Evolutionary conservation across 768 basidiomycete species (phyloP), one percentile per base, ranked within the genome.

Genomic region (Hygrophoropsis aurantiaca): DNA sequence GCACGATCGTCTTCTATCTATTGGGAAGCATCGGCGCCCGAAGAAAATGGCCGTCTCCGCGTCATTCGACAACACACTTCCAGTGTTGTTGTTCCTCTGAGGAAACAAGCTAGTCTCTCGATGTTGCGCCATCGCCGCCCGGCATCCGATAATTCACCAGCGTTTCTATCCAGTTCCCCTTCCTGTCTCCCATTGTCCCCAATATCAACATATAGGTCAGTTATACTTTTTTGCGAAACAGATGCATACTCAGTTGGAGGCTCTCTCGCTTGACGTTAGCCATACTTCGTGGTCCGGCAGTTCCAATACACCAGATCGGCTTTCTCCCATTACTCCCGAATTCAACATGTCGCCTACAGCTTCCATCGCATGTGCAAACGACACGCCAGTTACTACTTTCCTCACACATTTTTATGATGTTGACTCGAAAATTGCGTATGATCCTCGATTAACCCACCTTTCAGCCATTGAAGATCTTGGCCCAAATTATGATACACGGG

Each of bases 191-290:
- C 55, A 26, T 40, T 52, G 5, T 53, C 64, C 2, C 60, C 62
- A n/a, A 47, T 49, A 38, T 65, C 60, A 23, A 32, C 46, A 13
- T 54, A 47, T 49, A 65, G 64, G 64, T 66, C 27, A 8, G 64
- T 46, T 13, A 6, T 30, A 30, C 13, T 6, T 30, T 13, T 13
- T 15, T 25, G 27, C 15, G 15, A n/a, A 16, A 11, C 13, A 20
- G 15, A 1, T 21, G 3, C 20, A 19, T 33, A 7, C 4, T 18
- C n/a, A 24, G 16, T 24, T 10, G 30, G 32, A 18, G 40, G 20
- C 10, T 35, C 27, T 8, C 20, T 21, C 35, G 21, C 15, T 21
- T 26, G 30, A 24, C 13, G 11, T 51, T 42, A 39, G 35, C 39
- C 18, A 40, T 4, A 30, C 16, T 11, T 64, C 56, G 23, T 53